Percentiles rank a stretch among this genome's conserved stretches.
phyloP scores from a whole-genome alignment of 169 alveolate species.

The Perkinsus olseni region DNA sequence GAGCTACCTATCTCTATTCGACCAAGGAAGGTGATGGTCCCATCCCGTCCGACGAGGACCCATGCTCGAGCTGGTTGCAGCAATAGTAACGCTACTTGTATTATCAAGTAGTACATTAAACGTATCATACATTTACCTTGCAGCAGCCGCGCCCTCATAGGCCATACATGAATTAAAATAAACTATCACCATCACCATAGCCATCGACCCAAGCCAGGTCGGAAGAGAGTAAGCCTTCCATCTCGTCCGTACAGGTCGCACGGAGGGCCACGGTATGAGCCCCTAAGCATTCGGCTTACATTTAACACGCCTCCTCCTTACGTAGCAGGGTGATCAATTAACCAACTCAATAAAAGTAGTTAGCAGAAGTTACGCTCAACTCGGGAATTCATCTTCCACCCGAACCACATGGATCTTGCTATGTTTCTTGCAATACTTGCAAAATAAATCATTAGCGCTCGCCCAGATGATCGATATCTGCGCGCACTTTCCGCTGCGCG shows the following conservation, averaged over 20 bases:
- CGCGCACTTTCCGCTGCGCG: neutral
- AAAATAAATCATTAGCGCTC: neutral
- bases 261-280: too few relatives aligned
- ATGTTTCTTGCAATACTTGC: neutral
- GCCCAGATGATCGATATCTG: neutral
- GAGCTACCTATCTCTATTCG: neutral
- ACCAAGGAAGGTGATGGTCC: neutral
- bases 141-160: neutral
- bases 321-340: too few relatives aligned
- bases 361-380: neutral
- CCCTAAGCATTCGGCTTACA: too few relatives aligned
- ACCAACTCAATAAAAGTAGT: neutral
- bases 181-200: neutral
- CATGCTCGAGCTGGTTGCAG: neutral
- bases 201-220: neutral
- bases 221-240: neutral
- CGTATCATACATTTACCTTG: neutral
- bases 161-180: neutral
- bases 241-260: too few relatives aligned
- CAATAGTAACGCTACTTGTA: neutral
- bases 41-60: neutral
- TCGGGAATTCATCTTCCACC: neutral
- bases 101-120: neutral
- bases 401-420: neutral
- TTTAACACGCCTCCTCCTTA: too few relatives aligned